These are phyloP conservation scores for Quercus robur DNA, from an alignment of 306 rosid genomes.

Conservation along the genomic window DNA sequence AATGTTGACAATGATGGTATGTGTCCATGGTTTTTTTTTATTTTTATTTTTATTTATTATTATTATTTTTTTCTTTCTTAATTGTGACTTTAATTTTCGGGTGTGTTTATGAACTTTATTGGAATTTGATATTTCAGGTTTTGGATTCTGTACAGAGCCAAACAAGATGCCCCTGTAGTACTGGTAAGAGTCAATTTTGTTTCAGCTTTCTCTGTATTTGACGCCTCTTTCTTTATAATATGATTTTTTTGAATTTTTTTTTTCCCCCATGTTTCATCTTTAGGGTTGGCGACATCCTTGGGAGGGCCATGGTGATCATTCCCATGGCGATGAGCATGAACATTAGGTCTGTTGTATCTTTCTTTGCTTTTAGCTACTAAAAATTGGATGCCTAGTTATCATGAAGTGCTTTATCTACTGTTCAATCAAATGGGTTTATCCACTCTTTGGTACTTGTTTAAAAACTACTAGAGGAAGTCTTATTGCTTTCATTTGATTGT, in stretches of 20 bases:
- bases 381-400: background rate
- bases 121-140: slow-evolving; percentile 51
- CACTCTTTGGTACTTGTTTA: background rate
- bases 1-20: background rate
- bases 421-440: background rate
- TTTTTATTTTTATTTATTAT: too few relatives aligned
- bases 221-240: background rate
- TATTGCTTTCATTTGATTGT: background rate
- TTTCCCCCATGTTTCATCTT: background rate
- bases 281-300: slow-evolving; percentile 99
- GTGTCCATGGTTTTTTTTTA: background rate
- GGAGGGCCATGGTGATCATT: slow-evolving; percentile 86
- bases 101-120: background rate
- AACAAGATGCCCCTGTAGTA: slow-evolving; percentile 94
- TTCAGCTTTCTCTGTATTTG: background rate
- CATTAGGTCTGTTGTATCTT: slow-evolving; percentile 41
- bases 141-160: slow-evolving; percentile 92
- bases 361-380: background rate
- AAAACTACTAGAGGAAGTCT: background rate
- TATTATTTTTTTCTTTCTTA: too few relatives aligned
- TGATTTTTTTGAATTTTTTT: background rate
- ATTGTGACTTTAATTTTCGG: background rate
- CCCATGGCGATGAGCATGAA: slow-evolving; percentile 38
- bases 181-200: slow-evolving; percentile 43
- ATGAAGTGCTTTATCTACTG: background rate